phyloP scores from a whole-genome alignment of 805 yeast genomes.

The Suhomyces vadensis region DNA sequence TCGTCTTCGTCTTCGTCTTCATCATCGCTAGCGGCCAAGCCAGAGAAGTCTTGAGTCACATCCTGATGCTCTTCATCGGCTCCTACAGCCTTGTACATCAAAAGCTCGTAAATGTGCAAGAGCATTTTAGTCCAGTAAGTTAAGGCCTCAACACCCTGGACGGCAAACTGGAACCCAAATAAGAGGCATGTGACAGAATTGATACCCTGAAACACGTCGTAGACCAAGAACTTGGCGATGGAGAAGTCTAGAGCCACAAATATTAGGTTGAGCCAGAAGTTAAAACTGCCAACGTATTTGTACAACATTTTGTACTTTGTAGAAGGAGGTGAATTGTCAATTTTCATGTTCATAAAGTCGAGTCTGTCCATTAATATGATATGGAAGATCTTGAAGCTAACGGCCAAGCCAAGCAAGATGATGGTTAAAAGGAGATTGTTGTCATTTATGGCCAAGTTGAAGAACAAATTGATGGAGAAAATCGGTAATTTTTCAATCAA shows the following conservation, averaged over 20 bases:
- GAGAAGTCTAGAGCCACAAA: slow-evolving; percentile 53
- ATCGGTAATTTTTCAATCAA: slow-evolving; percentile 38
- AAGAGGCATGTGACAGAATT: slow-evolving; percentile 59
- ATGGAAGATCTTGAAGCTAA: slow-evolving; percentile 64
- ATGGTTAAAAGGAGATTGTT: slow-evolving; percentile 56
- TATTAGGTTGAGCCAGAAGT: slow-evolving; percentile 44
- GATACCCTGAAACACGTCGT: slow-evolving; percentile 51
- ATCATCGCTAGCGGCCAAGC: slow-evolving; percentile 1
- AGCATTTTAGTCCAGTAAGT: slow-evolving; percentile 46
- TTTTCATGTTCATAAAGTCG: slow-evolving; percentile 36
- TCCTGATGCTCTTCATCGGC: slow-evolving; percentile 3
- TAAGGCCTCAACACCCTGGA: slow-evolving; percentile 56
- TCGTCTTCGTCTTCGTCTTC: slow-evolving; percentile 23
- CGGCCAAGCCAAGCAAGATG: slow-evolving; percentile 34
- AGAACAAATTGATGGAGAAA: slow-evolving; percentile 49
- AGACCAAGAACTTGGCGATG: slow-evolving; percentile 56
- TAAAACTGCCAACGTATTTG: slow-evolving; percentile 36
- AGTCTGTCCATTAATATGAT: slow-evolving; percentile 64
- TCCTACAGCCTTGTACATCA: slow-evolving; percentile 28
- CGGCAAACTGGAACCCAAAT: slow-evolving; percentile 75
- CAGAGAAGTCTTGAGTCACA: slow-evolving; percentile 6
- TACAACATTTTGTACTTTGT: slow-evolving; percentile 23
- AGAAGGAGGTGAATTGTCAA: slow-evolving; percentile 19
- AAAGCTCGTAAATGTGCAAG: slow-evolving; percentile 58
- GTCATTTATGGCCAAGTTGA: slow-evolving; percentile 64